A percentile compares a stretch with the other conserved stretches of the same genome.
Conservation (phyloP, 1,139 yeast genomes). For the Candida tropicalis region DNA sequence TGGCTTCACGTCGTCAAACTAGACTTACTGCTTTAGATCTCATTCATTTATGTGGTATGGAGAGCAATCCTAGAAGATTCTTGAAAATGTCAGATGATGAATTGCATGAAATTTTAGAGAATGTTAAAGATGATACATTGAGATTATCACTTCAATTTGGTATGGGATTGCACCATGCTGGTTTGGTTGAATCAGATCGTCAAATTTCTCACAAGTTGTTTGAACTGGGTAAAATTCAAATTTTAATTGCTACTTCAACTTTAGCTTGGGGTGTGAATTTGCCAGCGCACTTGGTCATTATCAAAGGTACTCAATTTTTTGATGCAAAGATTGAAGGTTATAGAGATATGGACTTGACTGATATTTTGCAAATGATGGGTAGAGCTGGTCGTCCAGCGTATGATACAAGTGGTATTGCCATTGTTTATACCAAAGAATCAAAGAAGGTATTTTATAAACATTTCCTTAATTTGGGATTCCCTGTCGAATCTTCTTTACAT, state of each 20-base stretch:
- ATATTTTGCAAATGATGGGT: constrained; percentile 88
- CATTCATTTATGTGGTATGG: constrained; percentile 93
- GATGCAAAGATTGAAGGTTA: constrained; percentile 82
- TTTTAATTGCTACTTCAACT: constrained; percentile 91
- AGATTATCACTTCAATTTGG: constrained; percentile 88
- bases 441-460: constrained; percentile 93
- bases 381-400: constrained; percentile 97
- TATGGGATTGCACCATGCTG: constrained; percentile 97
- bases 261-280: constrained; percentile 97
- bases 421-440: constrained; percentile 89
- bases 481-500: constrained; percentile 94
- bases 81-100: constrained; percentile 77
- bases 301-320: constrained; percentile 90
- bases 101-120: constrained; percentile 58
- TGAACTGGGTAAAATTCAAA: constrained; percentile 83
- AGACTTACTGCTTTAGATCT: constrained; percentile 91
- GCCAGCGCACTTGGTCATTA: constrained; percentile 91
- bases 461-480: constrained; percentile 92
- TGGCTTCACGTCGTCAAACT: constrained; percentile 96
- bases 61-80: constrained; percentile 88
- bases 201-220: constrained; percentile 84
- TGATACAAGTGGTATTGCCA: constrained; percentile 94
- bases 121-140: constrained; percentile 88
- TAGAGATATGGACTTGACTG: constrained; percentile 90
- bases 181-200: constrained; percentile 89